phyloP scores from a whole-genome alignment of 2,329 filamentous ascomycete species.

The Phialophora verrucosa region DNA sequence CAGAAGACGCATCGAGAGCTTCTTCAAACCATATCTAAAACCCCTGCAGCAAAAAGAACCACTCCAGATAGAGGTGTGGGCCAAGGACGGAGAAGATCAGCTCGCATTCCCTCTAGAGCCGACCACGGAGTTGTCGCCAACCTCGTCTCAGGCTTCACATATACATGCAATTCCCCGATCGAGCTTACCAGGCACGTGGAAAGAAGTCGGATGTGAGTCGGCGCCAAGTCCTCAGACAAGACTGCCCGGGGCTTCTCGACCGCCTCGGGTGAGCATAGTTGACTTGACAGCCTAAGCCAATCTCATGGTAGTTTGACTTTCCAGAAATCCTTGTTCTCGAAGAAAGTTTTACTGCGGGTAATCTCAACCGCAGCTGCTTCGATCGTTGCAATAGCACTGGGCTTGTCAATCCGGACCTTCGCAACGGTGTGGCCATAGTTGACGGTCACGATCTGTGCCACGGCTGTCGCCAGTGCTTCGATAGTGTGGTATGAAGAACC shows the following conservation, averaged over 20 bases:
- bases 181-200: slow-evolving; percentile 46
- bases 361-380: slow-evolving; percentile 57
- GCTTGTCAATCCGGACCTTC: slow-evolving; percentile 57
- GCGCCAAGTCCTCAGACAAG: slow-evolving; percentile 23
- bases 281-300: slow-evolving; percentile 35
- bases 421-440: slow-evolving; percentile 54
- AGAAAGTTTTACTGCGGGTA: slow-evolving; percentile 54
- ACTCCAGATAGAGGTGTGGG: neutral
- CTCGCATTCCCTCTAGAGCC: slow-evolving; percentile 15
- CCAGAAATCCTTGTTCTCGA: slow-evolving; percentile 44
- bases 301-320: slow-evolving; percentile 38
- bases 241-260: slow-evolving; percentile 8
- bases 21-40: slow-evolving; percentile 28
- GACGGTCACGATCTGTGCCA: slow-evolving; percentile 54
- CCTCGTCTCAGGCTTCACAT: slow-evolving; percentile 7
- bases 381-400: slow-evolving; percentile 57
- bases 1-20: slow-evolving; percentile 27
- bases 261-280: slow-evolving; percentile 35
- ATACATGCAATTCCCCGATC: slow-evolving; percentile 43
- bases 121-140: slow-evolving; percentile 7
- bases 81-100: neutral
- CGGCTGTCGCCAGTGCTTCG: slow-evolving; percentile 57
- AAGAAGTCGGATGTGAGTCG: slow-evolving; percentile 36
- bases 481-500: slow-evolving; percentile 57
- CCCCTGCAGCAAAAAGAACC: slow-evolving; percentile 6